These are phyloP conservation scores for Coccomyxa subellipsoidea DNA, from an alignment of 163 green algal genomes.

Conservation along the genomic window DNA sequence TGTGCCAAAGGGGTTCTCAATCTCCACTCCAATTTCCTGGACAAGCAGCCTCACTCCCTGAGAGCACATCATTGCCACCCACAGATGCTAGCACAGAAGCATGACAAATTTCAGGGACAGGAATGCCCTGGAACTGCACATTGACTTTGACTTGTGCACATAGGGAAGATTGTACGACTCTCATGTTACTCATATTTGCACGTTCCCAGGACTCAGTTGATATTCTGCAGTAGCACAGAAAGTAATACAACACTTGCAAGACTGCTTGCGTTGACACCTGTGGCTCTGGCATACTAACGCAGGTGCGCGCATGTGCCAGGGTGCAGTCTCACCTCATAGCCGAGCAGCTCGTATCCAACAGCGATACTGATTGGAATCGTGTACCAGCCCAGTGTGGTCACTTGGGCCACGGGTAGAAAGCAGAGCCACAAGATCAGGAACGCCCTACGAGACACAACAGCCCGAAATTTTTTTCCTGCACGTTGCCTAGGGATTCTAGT, in stretches of 20 bases:
- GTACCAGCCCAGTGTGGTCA: neutral
- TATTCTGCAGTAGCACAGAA: too few species aligned
- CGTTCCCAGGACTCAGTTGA: too few species aligned
- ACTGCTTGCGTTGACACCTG: too few species aligned
- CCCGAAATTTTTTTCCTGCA: too few species aligned
- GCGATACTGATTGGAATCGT: neutral
- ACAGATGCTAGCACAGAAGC: neutral
- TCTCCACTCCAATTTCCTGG: neutral
- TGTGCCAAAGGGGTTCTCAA: neutral
- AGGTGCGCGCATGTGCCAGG: neutral
- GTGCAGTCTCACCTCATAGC: neutral
- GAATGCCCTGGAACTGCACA: too few species aligned
- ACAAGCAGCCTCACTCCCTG: neutral
- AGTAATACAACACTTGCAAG: neutral
- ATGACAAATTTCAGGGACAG: neutral
- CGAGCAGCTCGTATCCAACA: too few species aligned
- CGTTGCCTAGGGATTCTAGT: neutral
- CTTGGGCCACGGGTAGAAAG: neutral
- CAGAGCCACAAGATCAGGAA: neutral
- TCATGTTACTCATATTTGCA: too few species aligned
- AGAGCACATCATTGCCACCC: too few species aligned
- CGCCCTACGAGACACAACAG: neutral
- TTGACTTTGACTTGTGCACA: too few species aligned
- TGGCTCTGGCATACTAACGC: neutral
- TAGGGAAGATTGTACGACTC: too few species aligned